phyloP scores from a whole-genome alignment of 2,329 filamentous ascomycete genomes.

The Pseudodiploospora longispora region DNA sequence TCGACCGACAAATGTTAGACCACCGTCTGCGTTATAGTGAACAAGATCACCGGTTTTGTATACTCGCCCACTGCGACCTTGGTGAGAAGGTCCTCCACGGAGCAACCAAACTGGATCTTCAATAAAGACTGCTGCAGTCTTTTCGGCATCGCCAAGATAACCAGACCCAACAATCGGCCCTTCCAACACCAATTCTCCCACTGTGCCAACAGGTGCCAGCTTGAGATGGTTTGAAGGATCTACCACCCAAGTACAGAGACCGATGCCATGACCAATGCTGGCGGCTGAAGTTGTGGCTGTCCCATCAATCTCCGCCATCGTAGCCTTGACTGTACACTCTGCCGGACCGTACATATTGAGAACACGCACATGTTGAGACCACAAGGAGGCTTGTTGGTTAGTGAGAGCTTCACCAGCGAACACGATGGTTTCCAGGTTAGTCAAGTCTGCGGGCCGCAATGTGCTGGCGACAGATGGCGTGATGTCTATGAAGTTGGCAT shows the following conservation, averaged over 20 bases:
- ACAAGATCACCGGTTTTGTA: conserved; percentile 6
- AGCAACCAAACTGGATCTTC: conserved; percentile 4
- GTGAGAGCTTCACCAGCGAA: conserved; percentile 4
- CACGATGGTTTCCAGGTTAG: background rate
- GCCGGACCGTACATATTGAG: conserved; percentile 7
- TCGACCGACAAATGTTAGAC: conserved; percentile 2
- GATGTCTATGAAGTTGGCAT: conserved; percentile 1
- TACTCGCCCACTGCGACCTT: conserved; percentile 18
- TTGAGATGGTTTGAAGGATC: background rate
- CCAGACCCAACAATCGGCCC: conserved; percentile 1
- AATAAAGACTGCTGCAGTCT: conserved; percentile 11
- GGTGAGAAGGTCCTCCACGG: background rate
- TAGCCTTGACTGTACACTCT: conserved; percentile 10
- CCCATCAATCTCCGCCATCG: background rate
- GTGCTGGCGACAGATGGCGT: conserved; percentile 2
- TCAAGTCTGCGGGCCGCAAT: conserved; percentile 1
- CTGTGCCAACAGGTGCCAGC: conserved; percentile 3
- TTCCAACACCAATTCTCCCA: conserved; percentile 4
- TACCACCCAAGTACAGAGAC: background rate
- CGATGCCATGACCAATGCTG: background rate
- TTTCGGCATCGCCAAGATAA: conserved; percentile 2
- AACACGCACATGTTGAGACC: conserved; percentile 3
- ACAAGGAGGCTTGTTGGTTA: conserved; percentile 1
- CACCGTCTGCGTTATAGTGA: conserved; percentile 2
- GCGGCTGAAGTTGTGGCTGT: conserved; percentile 6